Percentiles rank a stretch among this genome's conserved stretches.
phyloP scores from a whole-genome alignment of 2,329 filamentous ascomycete genomes.

The Colletotrichum paranaense region DNA sequence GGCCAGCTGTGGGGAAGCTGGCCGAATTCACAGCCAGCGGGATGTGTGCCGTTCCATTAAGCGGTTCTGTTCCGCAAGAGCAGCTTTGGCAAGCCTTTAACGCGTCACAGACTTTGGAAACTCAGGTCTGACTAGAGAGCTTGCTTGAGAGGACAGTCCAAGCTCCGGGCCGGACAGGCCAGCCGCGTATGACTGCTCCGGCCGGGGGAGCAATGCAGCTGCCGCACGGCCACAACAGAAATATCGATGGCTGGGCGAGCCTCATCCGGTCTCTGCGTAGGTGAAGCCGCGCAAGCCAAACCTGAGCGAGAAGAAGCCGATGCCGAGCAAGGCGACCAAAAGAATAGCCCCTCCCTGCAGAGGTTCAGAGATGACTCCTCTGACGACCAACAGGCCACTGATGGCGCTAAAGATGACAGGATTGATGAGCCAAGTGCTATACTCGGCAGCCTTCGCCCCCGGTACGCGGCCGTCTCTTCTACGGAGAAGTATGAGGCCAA shows the following conservation, averaged over 20 bases:
- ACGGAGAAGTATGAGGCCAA: slow-evolving; percentile 41
- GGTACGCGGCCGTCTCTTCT: slow-evolving; percentile 34
- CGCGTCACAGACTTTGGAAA: not conserved
- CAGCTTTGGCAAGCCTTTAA: not conserved
- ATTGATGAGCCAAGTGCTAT: slow-evolving; percentile 41
- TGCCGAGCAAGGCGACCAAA: slow-evolving; percentile 41
- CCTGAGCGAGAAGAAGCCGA: slow-evolving; percentile 40
- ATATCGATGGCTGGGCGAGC: not conserved
- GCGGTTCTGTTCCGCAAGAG: not conserved
- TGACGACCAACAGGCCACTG: slow-evolving; percentile 42
- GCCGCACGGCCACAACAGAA: not conserved
- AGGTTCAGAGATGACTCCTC: slow-evolving; percentile 42
- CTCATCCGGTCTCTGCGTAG: slow-evolving; percentile 12
- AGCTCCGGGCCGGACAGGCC: not conserved
- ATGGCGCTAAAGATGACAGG: slow-evolving; percentile 42
- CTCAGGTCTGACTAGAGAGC: not conserved
- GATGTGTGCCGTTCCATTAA: not conserved
- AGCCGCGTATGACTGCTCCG: not conserved
- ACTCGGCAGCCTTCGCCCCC: slow-evolving; percentile 31
- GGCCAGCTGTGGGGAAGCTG: not conserved
- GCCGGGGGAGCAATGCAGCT: not conserved
- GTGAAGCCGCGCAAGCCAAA: slow-evolving; percentile 39
- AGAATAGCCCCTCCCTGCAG: slow-evolving; percentile 43
- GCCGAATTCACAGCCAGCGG: not conserved
- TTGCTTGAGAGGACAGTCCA: not conserved